Evolutionary conservation across 2,329 filamentous ascomycete genomes (phyloP), one percentile per base, ranked within the genome.

Genomic region (Pseudopithomyces maydicus): DNA sequence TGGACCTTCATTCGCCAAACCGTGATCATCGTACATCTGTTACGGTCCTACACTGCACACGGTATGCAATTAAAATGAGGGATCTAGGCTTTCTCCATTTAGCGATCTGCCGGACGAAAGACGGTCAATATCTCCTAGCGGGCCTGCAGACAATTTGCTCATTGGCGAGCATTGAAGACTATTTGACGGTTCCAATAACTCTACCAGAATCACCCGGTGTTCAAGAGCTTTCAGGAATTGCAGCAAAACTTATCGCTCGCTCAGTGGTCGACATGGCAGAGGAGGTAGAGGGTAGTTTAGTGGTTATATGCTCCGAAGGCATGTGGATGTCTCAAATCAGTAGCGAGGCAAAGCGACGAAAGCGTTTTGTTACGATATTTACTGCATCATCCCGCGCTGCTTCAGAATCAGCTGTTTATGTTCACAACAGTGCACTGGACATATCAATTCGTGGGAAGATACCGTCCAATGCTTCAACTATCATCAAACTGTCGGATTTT

Each of bases 1-100:
- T 23, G n/a, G 32, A 8, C 20, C 11, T 33, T 14, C 3, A 2
- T 62, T 10, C 52, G 55, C 77, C 80, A 0, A 78, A 75, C 2
- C 81, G 80, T 6, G 11, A 3, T 6, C 6, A 2, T 19, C n/a
- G 38, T 19, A 42, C 23, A 20, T 36, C 41, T 44, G 12, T 52
- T 12, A 19, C n/a, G 19, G 26, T 52, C 1, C 36, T 36, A 6
- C 17, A 44, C 19, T 52, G 36, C 10, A 52, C 49, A 14, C 41
- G 19, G 17, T 45, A 44, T 23, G 49, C 49, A 11, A 35, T 52
- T 32, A 43, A 52, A 12, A 38, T 52, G 29, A 52, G 36, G 17
- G 39, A 32, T n/a, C 10, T 38, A 32, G 49, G 49, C 2, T 52
- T 35, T 29, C 32, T 52, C 11, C 22, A 35, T 12, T 29, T 52